Conservation (phyloP, 768 basidiomycete genomes). For the Lyophyllum decastes region DNA sequence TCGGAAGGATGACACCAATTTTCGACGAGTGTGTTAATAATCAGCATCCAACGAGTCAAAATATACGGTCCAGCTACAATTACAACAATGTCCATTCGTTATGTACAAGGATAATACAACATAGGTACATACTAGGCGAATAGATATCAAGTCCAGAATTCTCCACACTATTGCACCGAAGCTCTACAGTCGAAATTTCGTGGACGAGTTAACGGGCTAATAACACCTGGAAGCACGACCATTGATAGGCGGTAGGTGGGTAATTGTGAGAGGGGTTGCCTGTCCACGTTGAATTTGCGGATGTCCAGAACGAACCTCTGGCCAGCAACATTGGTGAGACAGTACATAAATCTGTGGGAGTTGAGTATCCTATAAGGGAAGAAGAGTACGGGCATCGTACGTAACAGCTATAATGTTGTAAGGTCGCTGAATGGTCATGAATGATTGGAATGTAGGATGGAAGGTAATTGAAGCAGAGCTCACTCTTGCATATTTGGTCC, state of each 20-base stretch:
- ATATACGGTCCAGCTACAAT: not conserved
- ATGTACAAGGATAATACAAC: not conserved
- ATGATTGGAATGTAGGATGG: not conserved
- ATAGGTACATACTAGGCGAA: not conserved
- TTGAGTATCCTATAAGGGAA: not conserved
- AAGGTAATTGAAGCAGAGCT: not conserved
- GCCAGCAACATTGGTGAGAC: slow-evolving; percentile 11
- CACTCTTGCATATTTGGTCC: not conserved
- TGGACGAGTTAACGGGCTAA: not conserved
- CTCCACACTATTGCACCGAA: not conserved
- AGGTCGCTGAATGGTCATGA: not conserved
- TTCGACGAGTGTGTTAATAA: too few relatives aligned
- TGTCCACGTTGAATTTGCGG: slow-evolving; percentile 14
- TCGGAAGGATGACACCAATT: too few relatives aligned
- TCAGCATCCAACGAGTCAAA: too few relatives aligned
- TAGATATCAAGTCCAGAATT: not conserved
- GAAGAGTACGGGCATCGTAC: slow-evolving; percentile 12
- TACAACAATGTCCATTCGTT: not conserved
- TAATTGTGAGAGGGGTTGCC: not conserved
- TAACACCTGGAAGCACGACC: not conserved
- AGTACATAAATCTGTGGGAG: slow-evolving; percentile 12
- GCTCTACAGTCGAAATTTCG: not conserved
- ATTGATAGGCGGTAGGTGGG: not conserved
- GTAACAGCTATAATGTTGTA: not conserved
- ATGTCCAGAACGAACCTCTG: slow-evolving; percentile 22